Evolutionary conservation across 495 filamentous ascomycete genomes (phyloP).

Genomic region (Penicillium riverlandense): DNA sequence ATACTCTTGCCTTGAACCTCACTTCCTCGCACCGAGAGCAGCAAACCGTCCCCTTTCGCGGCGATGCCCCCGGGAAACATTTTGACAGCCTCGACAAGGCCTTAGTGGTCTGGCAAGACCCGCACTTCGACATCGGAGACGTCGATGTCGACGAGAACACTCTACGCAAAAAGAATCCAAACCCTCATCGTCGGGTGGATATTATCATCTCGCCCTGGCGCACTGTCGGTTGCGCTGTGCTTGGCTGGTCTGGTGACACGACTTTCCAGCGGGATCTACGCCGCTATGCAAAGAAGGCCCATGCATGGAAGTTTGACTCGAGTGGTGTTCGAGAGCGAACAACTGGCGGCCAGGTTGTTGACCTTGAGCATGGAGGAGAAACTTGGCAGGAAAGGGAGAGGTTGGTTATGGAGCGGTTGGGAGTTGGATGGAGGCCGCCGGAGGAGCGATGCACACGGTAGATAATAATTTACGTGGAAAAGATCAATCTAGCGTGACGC

Average conservation of each 20-base stretch:
- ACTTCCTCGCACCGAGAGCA: conserved; percentile 65
- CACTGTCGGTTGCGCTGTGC: conserved; percentile 77
- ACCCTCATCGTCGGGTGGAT: conserved; percentile 79
- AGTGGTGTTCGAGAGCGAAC: conserved; percentile 68
- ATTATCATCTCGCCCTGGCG: conserved; percentile 90
- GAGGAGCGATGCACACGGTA: conserved; percentile 70
- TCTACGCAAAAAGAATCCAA: conserved; percentile 40
- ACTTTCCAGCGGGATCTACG: conserved; percentile 88
- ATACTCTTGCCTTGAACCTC: conserved; percentile 65
- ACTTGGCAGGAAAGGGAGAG: conserved; percentile 67
- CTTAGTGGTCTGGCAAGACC: conserved; percentile 87
- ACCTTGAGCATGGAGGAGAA: conserved; percentile 49
- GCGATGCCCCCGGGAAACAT: conserved; percentile 21
- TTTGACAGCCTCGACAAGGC: conserved; percentile 91
- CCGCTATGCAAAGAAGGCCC: conserved; percentile 65
- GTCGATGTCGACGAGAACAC: not conserved
- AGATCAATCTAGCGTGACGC: not conserved
- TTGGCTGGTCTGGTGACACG: conserved; percentile 82
- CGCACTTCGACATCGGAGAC: conserved; percentile 26
- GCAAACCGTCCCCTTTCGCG: conserved; percentile 50
- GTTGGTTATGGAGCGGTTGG: conserved; percentile 72
- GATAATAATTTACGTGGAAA: not conserved
- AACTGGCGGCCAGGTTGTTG: conserved; percentile 58
- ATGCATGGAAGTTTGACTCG: conserved; percentile 80
- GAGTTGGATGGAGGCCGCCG: conserved; percentile 64